Evolutionary conservation across 352 stramenopile species (phyloP), one percentile per base, ranked within the genome.

Genomic region (Saprolegnia parasitica): DNA sequence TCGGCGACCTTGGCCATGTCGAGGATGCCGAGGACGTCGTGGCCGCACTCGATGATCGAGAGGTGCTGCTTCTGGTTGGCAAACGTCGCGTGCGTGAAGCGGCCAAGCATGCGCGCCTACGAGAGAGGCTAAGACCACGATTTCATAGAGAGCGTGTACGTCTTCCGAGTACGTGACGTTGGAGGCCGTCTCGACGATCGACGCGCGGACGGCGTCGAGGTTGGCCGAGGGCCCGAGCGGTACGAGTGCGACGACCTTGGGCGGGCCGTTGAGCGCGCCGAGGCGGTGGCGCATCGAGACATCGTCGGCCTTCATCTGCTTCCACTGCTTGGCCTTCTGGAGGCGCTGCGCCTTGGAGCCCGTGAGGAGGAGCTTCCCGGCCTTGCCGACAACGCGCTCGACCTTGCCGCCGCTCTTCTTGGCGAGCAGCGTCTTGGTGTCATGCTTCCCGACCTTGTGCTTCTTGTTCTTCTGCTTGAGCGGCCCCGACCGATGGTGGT

Each of bases 401-500:
- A 95, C 76, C 71, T 93, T 95, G 63, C 86, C 86, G 65, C 86
- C 86, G 10, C 74, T 78, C 46, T 81, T 78, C 68, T 88, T 87
- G 65, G 78, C 72, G 54, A 91, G 68, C 73, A 83, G 65, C 46
- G 81, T 86, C 81, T 96, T 97, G 73, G 86, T 84, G 49, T 86
- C 87, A 81, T 95, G 85, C 24, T 80, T 80, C 0, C 87, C 87
- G 20, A 74, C 83, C 78, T 97, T 96, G 80, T 96, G 90, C 79
- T 96, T 94, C 77, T 95, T 95, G 79, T 97, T 97, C 47, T 79
- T 81, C 78, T 97, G 90, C 78, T 96, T 96, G 26, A 97, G 81
- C 75, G 86, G 81, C 54, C 88, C 88, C 46, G 87, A 86, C 58
- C 90, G 88, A 64, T 97, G 90, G 79, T 93, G 87, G 65, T 93